A percentile compares a stretch with the other conserved stretches of the same genome.
phyloP scores from a whole-genome alignment of 768 basidiomycete species.

The Multifurca ochricompacta region DNA sequence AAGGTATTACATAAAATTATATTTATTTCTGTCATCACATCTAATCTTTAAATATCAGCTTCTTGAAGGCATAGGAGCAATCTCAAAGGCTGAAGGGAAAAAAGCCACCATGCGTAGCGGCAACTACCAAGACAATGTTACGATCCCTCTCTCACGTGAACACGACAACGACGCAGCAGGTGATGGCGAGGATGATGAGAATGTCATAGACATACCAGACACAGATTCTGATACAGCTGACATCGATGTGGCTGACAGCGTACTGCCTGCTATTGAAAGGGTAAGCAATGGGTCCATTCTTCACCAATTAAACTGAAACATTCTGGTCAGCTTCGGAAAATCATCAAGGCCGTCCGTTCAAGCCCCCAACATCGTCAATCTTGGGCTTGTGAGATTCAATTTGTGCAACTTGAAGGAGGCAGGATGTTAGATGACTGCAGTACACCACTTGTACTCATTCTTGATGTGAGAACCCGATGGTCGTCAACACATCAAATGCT shows the following conservation, averaged over 20 bases:
- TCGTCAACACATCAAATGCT: not conserved
- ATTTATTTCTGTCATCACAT: not conserved
- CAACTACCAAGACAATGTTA: not conserved
- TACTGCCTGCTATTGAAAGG: too few species aligned
- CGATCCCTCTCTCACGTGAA: not conserved
- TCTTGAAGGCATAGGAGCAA: not conserved
- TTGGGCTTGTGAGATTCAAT: not conserved
- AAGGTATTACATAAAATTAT: not conserved
- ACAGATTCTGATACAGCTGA: too few species aligned
- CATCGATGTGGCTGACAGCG: too few species aligned
- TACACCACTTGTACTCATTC: not conserved
- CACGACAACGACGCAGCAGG: too few species aligned
- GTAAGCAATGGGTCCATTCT: too few species aligned
- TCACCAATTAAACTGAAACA: too few species aligned
- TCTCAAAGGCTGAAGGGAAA: not conserved
- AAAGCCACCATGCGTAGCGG: not conserved
- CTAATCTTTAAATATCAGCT: not conserved
- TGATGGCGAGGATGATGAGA: too few species aligned
- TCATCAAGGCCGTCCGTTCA: too few species aligned
- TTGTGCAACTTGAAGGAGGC: not conserved
- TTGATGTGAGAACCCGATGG: conserved; percentile 1
- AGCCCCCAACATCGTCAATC: not conserved
- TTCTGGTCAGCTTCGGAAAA: too few species aligned
- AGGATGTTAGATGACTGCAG: not conserved
- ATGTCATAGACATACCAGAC: too few species aligned